phyloP scores from a whole-genome alignment of 2,329 filamentous ascomycete genomes.

The Aspergillus fischeri region DNA sequence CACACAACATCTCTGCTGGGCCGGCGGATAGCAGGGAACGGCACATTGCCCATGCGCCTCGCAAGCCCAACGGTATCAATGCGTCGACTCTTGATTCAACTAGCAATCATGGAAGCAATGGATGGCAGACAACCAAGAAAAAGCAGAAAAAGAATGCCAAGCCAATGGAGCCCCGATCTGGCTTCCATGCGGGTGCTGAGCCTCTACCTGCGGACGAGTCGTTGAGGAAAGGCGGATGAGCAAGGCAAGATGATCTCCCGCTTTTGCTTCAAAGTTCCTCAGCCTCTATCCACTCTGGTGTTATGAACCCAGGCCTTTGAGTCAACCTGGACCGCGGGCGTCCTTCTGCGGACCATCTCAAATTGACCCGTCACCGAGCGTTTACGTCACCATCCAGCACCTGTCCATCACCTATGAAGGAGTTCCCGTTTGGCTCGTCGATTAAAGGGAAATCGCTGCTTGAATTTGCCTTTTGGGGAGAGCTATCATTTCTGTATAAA shows the following conservation, averaged over 20 bases:
- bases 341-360: not conserved
- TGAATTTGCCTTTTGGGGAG: not conserved
- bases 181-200: constrained; percentile 30
- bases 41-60: constrained; percentile 21
- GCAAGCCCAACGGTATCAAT: constrained; percentile 30
- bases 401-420: not conserved
- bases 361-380: too few species aligned
- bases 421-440: not conserved
- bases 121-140: constrained; percentile 45
- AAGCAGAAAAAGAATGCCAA: constrained; percentile 38
- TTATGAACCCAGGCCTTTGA: not conserved
- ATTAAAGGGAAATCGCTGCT: not conserved
- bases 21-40: constrained; percentile 27
- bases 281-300: not conserved
- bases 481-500: constrained; percentile 17
- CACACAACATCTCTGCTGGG: constrained; percentile 14
- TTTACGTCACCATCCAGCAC: not conserved
- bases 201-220: constrained; percentile 41
- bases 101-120: constrained; percentile 18
- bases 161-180: constrained; percentile 28
- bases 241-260: not conserved
- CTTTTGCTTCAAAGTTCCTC: not conserved
- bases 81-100: constrained; percentile 23
- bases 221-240: constrained; percentile 44
- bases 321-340: not conserved